A percentile compares a stretch with the other conserved stretches of the same genome.
Conservation (phyloP, 2,329 filamentous ascomycete genomes). For the Helicocarpus griseus region DNA sequence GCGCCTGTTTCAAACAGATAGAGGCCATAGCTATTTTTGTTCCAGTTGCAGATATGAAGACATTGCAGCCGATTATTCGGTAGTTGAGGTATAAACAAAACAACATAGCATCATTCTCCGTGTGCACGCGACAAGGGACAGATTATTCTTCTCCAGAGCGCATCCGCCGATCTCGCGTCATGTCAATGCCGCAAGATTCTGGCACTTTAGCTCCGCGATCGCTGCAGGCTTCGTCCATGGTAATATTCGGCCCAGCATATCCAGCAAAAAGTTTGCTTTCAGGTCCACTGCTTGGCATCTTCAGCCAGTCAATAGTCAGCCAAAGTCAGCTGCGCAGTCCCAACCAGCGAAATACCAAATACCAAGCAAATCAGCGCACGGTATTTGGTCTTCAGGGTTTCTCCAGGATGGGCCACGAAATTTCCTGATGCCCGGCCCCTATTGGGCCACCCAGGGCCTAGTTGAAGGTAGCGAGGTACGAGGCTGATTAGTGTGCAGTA, state of each 20-base stretch:
- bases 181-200: too few relatives aligned
- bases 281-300: background rate
- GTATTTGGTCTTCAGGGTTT: background rate
- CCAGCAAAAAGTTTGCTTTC: background rate
- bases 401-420: background rate
- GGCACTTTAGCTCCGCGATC: too few relatives aligned
- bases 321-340: background rate
- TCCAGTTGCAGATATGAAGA: background rate
- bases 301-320: background rate
- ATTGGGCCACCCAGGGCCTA: background rate
- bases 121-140: too few relatives aligned
- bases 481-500: too few relatives aligned
- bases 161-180: too few relatives aligned
- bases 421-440: background rate
- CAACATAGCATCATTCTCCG: too few relatives aligned
- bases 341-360: too few relatives aligned
- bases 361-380: background rate
- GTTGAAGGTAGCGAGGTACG: too few relatives aligned
- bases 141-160: too few relatives aligned
- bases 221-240: too few relatives aligned
- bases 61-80: background rate
- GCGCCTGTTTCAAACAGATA: background rate
- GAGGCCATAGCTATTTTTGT: background rate
- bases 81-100: too few relatives aligned
- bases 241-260: background rate